These are phyloP conservation scores for Jaenimonas drosophilae DNA, from an alignment of 208 protist genomes.

Conservation along the genomic window DNA sequence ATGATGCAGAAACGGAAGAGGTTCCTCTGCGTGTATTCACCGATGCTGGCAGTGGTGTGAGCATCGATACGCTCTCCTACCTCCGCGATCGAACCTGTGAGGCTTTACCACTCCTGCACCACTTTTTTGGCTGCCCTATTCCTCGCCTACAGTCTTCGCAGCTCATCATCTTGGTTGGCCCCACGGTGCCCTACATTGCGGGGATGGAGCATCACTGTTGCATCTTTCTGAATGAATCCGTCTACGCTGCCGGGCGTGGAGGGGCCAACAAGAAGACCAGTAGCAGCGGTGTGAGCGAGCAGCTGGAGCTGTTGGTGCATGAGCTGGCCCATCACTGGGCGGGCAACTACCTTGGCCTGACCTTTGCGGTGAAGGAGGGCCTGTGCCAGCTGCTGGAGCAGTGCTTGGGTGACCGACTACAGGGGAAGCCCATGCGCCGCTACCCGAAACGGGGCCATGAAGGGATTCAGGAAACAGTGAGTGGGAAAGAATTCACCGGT, in stretches of 20 bases:
- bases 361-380: slow-evolving; percentile 83
- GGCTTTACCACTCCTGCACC: slow-evolving; percentile 26
- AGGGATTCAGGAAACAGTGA: no score
- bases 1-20: background rate
- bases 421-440: no score
- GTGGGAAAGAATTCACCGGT: no score
- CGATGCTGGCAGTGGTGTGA: slow-evolving; percentile 5
- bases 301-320: slow-evolving; percentile 70
- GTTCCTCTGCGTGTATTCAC: slow-evolving; percentile 14
- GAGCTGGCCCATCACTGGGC: slow-evolving; percentile 83
- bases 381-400: slow-evolving; percentile 77
- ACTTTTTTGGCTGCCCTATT: slow-evolving; percentile 52
- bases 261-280: background rate
- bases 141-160: slow-evolving; percentile 32
- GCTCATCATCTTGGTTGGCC: slow-evolving; percentile 44
- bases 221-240: slow-evolving; percentile 70
- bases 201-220: slow-evolving; percentile 86
- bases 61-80: slow-evolving; percentile 18
- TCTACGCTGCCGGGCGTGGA: slow-evolving; percentile 16
- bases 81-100: slow-evolving; percentile 21
- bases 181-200: slow-evolving; percentile 72
- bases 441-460: no score
- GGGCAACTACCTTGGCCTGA: slow-evolving; percentile 72
- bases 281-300: slow-evolving; percentile 4
- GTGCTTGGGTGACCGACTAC: slow-evolving; percentile 33